These are phyloP conservation scores for Antrodiella citrinella DNA, from an alignment of 768 basidiomycete species.

Conservation along the genomic window DNA sequence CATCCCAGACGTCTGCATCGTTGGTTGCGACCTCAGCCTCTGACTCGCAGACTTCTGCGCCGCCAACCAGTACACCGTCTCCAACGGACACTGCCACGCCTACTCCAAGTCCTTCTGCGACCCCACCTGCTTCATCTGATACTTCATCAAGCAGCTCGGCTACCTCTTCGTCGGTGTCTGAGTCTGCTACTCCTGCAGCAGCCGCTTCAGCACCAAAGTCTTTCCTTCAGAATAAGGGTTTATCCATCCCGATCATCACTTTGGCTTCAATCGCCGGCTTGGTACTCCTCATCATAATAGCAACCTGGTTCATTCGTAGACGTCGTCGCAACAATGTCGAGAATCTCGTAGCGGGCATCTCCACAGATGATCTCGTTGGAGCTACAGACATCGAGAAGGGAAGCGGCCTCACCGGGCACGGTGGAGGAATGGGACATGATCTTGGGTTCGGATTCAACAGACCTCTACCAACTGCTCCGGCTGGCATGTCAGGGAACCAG, in stretches of 20 bases:
- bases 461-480: not conserved
- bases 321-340: slow-evolving; percentile 29
- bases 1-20: slow-evolving; percentile 3
- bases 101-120: not conserved
- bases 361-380: slow-evolving; percentile 13
- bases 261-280: slow-evolving; percentile 39
- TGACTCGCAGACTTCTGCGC: not conserved
- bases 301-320: slow-evolving; percentile 43
- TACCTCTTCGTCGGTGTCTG: slow-evolving; percentile 5
- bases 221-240: slow-evolving; percentile 60
- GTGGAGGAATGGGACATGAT: slow-evolving; percentile 3
- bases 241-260: slow-evolving; percentile 52
- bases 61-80: not conserved
- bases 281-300: slow-evolving; percentile 33
- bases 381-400: not conserved
- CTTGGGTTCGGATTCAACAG: not conserved
- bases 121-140: slow-evolving; percentile 1
- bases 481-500: too few relatives aligned
- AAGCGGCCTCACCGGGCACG: slow-evolving; percentile 14
- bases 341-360: slow-evolving; percentile 18
- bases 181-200: slow-evolving; percentile 2
- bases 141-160: slow-evolving; percentile 1
- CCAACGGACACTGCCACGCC: slow-evolving; percentile 3
- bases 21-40: slow-evolving; percentile 1
- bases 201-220: slow-evolving; percentile 16